Evolutionary conservation across 148 eudicot species (phyloP).

Genomic region (Euryodendron excelsum): DNA sequence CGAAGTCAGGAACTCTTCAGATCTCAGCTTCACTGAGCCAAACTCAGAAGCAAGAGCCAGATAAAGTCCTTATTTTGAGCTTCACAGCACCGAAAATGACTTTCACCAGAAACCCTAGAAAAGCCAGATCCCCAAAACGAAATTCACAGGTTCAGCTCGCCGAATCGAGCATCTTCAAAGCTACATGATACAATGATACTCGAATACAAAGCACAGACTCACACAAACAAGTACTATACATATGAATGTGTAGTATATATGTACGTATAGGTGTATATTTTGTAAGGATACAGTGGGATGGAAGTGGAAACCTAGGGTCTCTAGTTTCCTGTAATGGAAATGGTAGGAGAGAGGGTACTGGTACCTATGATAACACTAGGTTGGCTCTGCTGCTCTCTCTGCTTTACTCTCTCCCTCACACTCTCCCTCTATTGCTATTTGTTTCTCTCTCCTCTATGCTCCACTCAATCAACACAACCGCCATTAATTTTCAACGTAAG

Average conservation of each 20-base stretch:
- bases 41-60: background rate
- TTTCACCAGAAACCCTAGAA: conserved; percentile 17
- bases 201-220: background rate
- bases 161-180: background rate
- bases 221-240: background rate
- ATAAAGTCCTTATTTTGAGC: conserved; percentile 14
- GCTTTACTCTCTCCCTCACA: background rate
- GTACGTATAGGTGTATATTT: background rate
- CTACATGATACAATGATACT: background rate
- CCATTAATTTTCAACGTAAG: background rate
- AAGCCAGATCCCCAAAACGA: conserved; percentile 12
- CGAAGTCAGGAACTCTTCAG: conserved; percentile 16
- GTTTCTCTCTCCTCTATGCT: conserved; percentile 1
- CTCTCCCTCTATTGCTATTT: too few relatives aligned
- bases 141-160: background rate
- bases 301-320: conserved; percentile 18
- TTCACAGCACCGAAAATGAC: conserved; percentile 9
- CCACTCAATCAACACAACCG: conserved; percentile 18
- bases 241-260: background rate
- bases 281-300: background rate
- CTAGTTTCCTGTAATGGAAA: conserved; percentile 15
- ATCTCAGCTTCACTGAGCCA: conserved; percentile 17
- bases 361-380: background rate
- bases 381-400: conserved; percentile 7
- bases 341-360: background rate